Base-by-base conservation (phyloP, 805 yeast genomes). In the Maudiozyma serrabonitensis region DNA sequence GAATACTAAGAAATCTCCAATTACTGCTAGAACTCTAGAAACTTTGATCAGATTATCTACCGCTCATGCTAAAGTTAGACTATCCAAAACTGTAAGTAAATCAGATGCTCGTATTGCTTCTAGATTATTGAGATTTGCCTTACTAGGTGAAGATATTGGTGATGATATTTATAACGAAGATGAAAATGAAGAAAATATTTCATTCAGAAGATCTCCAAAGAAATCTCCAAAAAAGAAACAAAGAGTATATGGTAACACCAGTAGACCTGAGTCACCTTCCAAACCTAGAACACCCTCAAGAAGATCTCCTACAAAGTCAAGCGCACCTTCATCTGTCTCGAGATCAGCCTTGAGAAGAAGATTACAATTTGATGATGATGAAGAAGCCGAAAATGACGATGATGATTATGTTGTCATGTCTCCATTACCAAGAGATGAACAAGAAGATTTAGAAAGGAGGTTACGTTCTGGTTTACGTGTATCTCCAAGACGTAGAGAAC, bases 1-100 rank as follows among this genome's bases (percentile, higher is more conserved):
- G 60, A 85, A 82, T 56, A 78, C 84, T 47, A 77, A 81, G 61
- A 90, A 96, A 0, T 84, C 96, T 1, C 98, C 99, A 37, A 87
- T 91, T 56, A 91, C 99, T 1, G 95, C 98, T n/a, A 86, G 99
- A 81, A 93, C 98, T 4, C 74, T 91, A 57, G 99, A 91, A 69
- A 91, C 99, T 0, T 74, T 91, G 56, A 91, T 91, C 66, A 95
- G 99, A 74, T 73, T 91, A 52, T 75, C 97, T 0, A 87, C 97
- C 1, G 98, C 99, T 0, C 98, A 93, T 68, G 98, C 98, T 11
- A 91, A 93, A 66, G 87, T 91, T n/a, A 77, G 98, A 57, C 72
- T 93, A 50, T 84, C 95, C 21, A 79, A 78, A 56, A 75, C 78
- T 1, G 84, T 93, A 16, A 87, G 82, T 32, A 75, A 76, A 19